Evolutionary conservation across 2,329 filamentous ascomycete genomes (phyloP).

Genomic region (Diaporthe amygdali): DNA sequence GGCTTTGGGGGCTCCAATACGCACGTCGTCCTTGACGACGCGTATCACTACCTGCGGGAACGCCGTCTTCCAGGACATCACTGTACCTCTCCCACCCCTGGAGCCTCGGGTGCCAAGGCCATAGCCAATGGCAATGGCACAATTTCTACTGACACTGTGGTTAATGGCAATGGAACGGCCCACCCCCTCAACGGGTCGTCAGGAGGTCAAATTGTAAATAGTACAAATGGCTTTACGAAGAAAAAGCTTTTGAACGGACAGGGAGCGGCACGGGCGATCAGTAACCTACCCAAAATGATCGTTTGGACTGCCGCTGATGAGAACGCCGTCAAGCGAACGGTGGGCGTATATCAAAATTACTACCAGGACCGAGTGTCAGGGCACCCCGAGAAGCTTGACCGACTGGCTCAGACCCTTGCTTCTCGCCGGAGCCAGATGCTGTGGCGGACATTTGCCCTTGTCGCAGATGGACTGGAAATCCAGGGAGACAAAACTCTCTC

Average conservation of each 20-base stretch:
- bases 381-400: background rate
- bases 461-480: background rate
- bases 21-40: constrained; percentile 15
- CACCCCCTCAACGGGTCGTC: background rate
- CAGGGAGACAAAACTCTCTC: background rate
- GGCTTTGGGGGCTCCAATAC: background rate
- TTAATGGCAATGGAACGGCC: background rate
- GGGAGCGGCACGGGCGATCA: background rate
- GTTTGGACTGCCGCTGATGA: constrained; percentile 37
- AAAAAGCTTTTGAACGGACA: background rate
- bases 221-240: background rate
- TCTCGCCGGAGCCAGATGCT: constrained; percentile 33
- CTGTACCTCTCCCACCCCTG: background rate
- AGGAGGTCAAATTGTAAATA: background rate
- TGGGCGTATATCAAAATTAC: constrained; percentile 31
- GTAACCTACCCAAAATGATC: constrained; percentile 26
- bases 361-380: constrained; percentile 26
- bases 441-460: constrained; percentile 31
- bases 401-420: constrained; percentile 35
- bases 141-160: background rate
- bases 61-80: background rate
- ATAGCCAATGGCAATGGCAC: background rate
- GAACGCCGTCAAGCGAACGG: constrained; percentile 33
- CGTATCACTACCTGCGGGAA: background rate
- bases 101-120: background rate